Base-by-base conservation (phyloP, 1,139 yeast species). In the Waltiozyma sp. region DNA sequence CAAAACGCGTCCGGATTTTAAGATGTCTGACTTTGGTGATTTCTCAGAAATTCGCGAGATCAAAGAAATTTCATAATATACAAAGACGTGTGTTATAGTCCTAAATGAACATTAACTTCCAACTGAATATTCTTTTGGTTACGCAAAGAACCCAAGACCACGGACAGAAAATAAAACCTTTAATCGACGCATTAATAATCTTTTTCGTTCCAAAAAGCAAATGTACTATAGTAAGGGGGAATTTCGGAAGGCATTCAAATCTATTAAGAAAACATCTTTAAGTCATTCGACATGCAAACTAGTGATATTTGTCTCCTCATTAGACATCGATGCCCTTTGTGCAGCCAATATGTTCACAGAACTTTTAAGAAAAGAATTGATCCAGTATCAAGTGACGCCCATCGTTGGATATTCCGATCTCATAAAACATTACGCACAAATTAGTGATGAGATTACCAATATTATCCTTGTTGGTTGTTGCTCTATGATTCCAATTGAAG, bases 351-450 rank as follows among this genome's bases (percentile, higher is more conserved):
- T 88, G 59, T 66, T 91, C 28, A 70, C 91, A 33, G 63, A 72
- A 40, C 66, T 87, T 44, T 69, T 91, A 48, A 81, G 86, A 60
- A 80, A 83, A 49, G 94, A 87, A 55, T 69, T 89, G 56, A 79
- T 91, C 15, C 95, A 89, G 49, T 86, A 82, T 58, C 95, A 91
- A 60, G 68, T 88, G 43, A 79, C 88, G 13, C 98, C 99, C 0
- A 89, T 91, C n/a, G 89, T 87, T 18, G 99, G 99, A 1, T 91
- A 87, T 57, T 65, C 80, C 11, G 96, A 89, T 54, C 66, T 93
- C 51, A 76, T 75, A 48, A 58, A 55, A 33, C 87, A 82, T 58
- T 89, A 77, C 56, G 47, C 55, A 11, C 72, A 72, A 44, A 64
- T 91, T 38, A 96, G 89, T 54, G 71, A 65, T 11, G 93, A 86